Evolutionary conservation across 768 basidiomycete species (phyloP), one percentile per base, ranked within the genome.

Genomic region (Filobasidium floriforme): DNA sequence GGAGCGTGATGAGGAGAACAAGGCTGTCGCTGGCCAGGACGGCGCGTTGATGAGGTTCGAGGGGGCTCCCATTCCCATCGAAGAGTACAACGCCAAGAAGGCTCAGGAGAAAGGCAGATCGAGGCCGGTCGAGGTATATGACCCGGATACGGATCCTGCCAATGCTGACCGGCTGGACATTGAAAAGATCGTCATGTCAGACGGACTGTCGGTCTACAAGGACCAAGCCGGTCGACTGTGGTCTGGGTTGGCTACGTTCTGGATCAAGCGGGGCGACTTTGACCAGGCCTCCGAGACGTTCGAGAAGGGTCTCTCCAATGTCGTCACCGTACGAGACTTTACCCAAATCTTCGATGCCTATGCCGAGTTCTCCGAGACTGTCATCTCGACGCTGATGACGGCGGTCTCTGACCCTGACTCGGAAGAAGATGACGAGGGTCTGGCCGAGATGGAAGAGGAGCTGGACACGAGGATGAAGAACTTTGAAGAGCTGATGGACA

Each of bases 271-370:
- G 6, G 90, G 85, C 62, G 96, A 98, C 76, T 97, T 99, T 74
- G 92, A 92, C 41, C 71, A 89, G 61, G 90, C 91, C 18, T 90
- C 87, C 69, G 82, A 82, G 60, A 90, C 88, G 0, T 98, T 98
- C 76, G 96, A 98, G 79, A 79, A 85, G 26, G 96, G 92, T 15
- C 83, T 97, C 69, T 83, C 85, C 19, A 82, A 81, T 1, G 94
- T 98, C 19, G 80, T 98, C 72, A 97, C 94, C 0, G 88, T 97
- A 70, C 86, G 93, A 41, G 96, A 98, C 80, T 99, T 99, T 77
- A 92, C 91, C 1, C 92, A 97, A 77, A 92, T 98, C 63, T 98
- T 98, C 73, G 94, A 98, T 73, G 88, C 92, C 7, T 97, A 96
- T 77, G 87, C 89, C 43, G 92, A 98, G 73, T 98, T 96, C 75